A percentile compares a stretch with the other conserved stretches of the same genome.
phyloP scores from a whole-genome alignment of 495 filamentous ascomycete species.

The Aspergillus cristatus region DNA sequence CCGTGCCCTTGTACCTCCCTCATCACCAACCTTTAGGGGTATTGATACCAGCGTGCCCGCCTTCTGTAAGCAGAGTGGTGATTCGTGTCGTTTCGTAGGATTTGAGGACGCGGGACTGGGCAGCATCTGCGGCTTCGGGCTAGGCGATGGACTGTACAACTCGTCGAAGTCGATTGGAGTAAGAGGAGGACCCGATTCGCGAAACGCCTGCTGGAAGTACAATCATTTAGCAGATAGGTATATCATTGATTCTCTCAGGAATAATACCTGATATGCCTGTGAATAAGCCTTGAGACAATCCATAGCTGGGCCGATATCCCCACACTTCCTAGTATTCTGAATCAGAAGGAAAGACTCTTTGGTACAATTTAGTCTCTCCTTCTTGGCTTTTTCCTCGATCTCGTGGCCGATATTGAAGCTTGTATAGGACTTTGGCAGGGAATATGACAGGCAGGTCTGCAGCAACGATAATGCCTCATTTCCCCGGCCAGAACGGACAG shows the following conservation, averaged over 20 bases:
- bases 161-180: constrained; percentile 2
- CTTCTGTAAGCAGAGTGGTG: background rate
- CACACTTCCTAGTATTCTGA: background rate
- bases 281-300: constrained; percentile 1
- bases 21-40: background rate
- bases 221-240: background rate
- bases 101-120: constrained; percentile 4
- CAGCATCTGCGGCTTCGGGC: constrained; percentile 3
- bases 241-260: background rate
- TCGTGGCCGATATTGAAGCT: constrained; percentile 17
- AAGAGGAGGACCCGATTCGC: constrained; percentile 1
- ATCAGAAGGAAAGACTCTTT: constrained; percentile 5
- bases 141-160: constrained; percentile 31
- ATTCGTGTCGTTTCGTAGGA: background rate
- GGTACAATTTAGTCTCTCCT: constrained; percentile 13
- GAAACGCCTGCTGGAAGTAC: background rate
- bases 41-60: background rate
- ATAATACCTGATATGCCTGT: constrained; percentile 5
- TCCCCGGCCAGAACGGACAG: constrained; percentile 1
- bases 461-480: constrained; percentile 16
- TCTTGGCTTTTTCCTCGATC: constrained; percentile 11
- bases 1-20: too few species aligned
- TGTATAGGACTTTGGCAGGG: constrained; percentile 14
- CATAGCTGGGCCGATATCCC: background rate
- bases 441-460: constrained; percentile 14